A percentile compares a stretch with the other conserved stretches of the same genome.
phyloP scores from a whole-genome alignment of 176 grass and related monocot species.

The Metroxylon sagu region DNA sequence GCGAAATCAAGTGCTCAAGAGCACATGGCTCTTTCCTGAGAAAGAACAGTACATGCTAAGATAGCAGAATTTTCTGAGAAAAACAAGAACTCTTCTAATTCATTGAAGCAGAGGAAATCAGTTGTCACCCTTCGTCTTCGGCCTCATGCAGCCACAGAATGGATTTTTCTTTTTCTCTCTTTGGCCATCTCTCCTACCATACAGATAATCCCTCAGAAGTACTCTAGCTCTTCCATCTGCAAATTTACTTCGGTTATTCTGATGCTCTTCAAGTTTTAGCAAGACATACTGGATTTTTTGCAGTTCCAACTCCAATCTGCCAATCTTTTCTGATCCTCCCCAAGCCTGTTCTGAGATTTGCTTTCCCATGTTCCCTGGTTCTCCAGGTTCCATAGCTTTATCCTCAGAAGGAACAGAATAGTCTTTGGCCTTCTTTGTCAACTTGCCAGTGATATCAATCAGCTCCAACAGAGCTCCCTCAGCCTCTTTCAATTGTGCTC shows the following conservation, averaged over 20 bases:
- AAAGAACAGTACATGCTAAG: no score
- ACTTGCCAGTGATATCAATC: slow-evolving; percentile 51
- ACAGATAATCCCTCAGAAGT: slow-evolving; percentile 79
- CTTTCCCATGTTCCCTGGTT: slow-evolving; percentile 33
- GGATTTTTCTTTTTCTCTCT: slow-evolving; percentile 35
- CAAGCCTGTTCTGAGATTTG: slow-evolving; percentile 54
- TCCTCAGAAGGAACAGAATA: slow-evolving; percentile 37
- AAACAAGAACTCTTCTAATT: no score
- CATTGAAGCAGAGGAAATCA: neutral
- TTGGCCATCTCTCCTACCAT: slow-evolving; percentile 54
- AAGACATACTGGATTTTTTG: slow-evolving; percentile 84
- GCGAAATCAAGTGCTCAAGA: no score
- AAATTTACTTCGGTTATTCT: slow-evolving; percentile 38
- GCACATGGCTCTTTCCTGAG: no score
- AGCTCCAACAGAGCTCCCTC: slow-evolving; percentile 57
- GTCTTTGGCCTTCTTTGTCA: slow-evolving; percentile 48
- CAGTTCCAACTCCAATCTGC: slow-evolving; percentile 60
- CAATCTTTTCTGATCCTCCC: slow-evolving; percentile 64
- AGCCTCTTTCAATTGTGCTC: slow-evolving; percentile 45
- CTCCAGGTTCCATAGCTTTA: slow-evolving; percentile 36
- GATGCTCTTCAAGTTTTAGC: slow-evolving; percentile 64
- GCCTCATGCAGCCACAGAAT: slow-evolving; percentile 73
- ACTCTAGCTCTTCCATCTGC: slow-evolving; percentile 58
- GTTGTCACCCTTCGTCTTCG: slow-evolving; percentile 26
- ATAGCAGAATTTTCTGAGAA: no score